phyloP scores from a whole-genome alignment of 2,329 filamentous ascomycete genomes.

The Fusarium sp. region DNA sequence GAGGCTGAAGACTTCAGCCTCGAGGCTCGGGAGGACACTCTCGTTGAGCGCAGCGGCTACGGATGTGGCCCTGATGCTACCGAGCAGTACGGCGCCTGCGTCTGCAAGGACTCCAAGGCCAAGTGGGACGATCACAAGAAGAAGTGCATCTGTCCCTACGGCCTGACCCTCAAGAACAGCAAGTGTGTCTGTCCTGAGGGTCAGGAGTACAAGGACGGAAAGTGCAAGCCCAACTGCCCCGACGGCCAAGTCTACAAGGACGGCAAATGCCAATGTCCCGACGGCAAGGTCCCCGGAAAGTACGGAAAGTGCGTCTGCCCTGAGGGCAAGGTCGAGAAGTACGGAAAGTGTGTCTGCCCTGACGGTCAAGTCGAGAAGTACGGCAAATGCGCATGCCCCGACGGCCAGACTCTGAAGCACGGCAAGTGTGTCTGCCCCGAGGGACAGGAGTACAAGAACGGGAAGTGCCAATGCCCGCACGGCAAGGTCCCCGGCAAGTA shows the following conservation, averaged over 20 bases:
- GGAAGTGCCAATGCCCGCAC: conserved; percentile 1
- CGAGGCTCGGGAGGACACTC: conserved; percentile 24
- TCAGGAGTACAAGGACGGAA: conserved; percentile 9
- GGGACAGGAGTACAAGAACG: background rate
- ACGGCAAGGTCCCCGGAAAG: background rate
- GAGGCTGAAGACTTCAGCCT: conserved; percentile 18
- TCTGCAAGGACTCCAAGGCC: conserved; percentile 6
- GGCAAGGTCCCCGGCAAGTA: background rate
- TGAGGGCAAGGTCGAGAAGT: background rate
- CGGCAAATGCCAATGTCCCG: conserved; percentile 11
- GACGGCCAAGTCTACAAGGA: conserved; percentile 2
- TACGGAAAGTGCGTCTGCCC: conserved; percentile 23
- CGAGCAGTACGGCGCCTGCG: conserved; percentile 17
- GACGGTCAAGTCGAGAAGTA: background rate
- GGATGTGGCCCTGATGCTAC: conserved; percentile 20
- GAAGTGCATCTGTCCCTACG: conserved; percentile 12
- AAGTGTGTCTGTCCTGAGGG: conserved; percentile 26
- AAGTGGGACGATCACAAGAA: conserved; percentile 1
- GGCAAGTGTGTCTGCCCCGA: conserved; percentile 6
- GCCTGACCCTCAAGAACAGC: conserved; percentile 5
- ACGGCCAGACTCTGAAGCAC: conserved; percentile 1
- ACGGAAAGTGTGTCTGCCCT: conserved; percentile 2
- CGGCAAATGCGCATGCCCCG: conserved; percentile 13
- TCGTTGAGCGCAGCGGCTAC: conserved; percentile 14
- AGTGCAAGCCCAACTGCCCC: conserved; percentile 18